Percentiles rank a stretch among this genome's conserved stretches.
Evolutionary conservation across 148 eudicot species (phyloP).

Genomic region (Pharnaceum exiguum): DNA sequence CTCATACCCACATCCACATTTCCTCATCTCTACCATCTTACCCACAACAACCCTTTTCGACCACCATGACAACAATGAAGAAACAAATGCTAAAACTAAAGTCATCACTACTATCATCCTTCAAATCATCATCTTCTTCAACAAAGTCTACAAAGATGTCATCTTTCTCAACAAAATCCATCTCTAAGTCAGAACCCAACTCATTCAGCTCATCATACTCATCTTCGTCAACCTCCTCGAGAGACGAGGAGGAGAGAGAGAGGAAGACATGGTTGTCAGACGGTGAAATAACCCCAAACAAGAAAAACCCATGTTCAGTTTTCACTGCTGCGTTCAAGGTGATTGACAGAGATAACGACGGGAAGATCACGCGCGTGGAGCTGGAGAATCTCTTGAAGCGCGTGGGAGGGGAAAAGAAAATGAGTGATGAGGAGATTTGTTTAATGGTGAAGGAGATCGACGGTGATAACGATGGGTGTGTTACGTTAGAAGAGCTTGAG

Average conservation of each 20-base stretch:
- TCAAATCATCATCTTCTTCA: conserved; percentile 20
- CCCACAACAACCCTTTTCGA: conserved; percentile 39
- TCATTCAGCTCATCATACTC: conserved; percentile 33
- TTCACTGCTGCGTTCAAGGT: conserved; percentile 49
- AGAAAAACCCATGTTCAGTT: conserved; percentile 10
- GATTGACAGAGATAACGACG: conserved; percentile 65
- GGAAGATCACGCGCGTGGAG: conserved; percentile 42
- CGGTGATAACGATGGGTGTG: conserved; percentile 60
- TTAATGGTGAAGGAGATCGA: conserved; percentile 60
- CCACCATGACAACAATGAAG: conserved; percentile 22
- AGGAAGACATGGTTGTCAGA: background rate
- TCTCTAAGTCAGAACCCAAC: conserved; percentile 41
- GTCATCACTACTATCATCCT: too few relatives aligned
- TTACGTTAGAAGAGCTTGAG: conserved; percentile 55
- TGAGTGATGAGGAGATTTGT: conserved; percentile 43
- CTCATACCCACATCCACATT: conserved; percentile 1
- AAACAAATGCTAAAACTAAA: too few relatives aligned
- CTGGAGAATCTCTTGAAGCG: conserved; percentile 40
- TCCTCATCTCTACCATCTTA: conserved; percentile 27
- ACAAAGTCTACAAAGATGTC: too few relatives aligned
- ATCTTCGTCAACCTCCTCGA: conserved; percentile 1
- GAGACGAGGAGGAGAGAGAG: too few relatives aligned
- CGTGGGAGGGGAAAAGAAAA: conserved; percentile 26
- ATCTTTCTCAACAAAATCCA: too few relatives aligned
- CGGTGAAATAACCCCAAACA: background rate